Percentiles rank a stretch among this genome's conserved stretches.
These are phyloP conservation scores for Leersia perrieri DNA, from an alignment of 176 grass and related monocot genomes.

Conservation along the genomic window DNA sequence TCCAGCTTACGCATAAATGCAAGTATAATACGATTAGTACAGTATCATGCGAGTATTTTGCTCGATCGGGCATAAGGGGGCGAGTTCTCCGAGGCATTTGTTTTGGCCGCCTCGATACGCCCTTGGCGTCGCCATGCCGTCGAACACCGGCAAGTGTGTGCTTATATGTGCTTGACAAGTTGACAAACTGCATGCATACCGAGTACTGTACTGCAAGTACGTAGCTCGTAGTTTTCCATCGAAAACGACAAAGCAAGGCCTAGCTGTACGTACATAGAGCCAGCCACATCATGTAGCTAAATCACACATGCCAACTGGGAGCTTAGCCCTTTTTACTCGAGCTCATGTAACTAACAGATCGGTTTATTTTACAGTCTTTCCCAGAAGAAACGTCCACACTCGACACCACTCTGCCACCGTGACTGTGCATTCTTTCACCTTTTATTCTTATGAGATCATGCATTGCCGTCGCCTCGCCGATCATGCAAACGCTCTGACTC, in stretches of 20 bases:
- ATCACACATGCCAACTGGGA: neutral
- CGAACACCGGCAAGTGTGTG: neutral
- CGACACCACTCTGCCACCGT: no score
- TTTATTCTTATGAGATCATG: no score
- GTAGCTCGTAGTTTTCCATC: neutral
- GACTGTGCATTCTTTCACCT: no score
- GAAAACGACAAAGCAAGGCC: neutral
- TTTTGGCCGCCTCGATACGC: neutral
- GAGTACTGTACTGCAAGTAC: neutral
- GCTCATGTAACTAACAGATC: neutral
- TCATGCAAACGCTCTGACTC: no score
- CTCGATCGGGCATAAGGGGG: slow-evolving; percentile 1
- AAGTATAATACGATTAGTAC: neutral
- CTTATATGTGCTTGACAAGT: neutral
- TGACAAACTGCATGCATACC: slow-evolving; percentile 20
- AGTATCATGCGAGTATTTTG: neutral
- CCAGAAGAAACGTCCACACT: no score
- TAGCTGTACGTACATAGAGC: neutral
- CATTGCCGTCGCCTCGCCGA: no score
- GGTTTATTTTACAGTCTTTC: no score
- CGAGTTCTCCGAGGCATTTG: slow-evolving; percentile 14
- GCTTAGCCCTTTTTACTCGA: neutral
- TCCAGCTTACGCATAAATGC: neutral
- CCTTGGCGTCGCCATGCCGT: neutral
- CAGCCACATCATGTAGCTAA: neutral